Percentiles rank a stretch among this genome's conserved stretches.
phyloP scores from a whole-genome alignment of 768 basidiomycete genomes.

The Rhizopogon vinicolor region DNA sequence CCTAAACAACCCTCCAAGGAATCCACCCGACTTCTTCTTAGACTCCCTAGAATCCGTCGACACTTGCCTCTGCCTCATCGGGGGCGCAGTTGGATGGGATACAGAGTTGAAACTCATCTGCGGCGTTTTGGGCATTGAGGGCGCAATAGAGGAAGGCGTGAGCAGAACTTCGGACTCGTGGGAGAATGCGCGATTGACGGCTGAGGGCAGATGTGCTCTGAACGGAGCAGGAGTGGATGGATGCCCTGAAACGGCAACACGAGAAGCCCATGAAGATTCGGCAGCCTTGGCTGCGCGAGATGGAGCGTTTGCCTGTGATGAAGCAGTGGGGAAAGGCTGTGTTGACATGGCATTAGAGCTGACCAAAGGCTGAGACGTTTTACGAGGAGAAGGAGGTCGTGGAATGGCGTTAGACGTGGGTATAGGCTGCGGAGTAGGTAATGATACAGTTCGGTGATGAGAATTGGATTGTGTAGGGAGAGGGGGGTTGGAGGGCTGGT shows the following conservation, averaged over 20 bases:
- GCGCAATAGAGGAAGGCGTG: constrained; percentile 64
- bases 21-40: constrained; percentile 24
- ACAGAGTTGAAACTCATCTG: not conserved
- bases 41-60: constrained; percentile 30
- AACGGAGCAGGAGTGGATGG: constrained; percentile 25
- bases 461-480: constrained; percentile 14
- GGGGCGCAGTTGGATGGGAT: constrained; percentile 8
- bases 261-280: constrained; percentile 12
- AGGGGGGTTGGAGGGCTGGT: constrained; percentile 16
- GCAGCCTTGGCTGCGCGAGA: not conserved
- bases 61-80: constrained; percentile 17
- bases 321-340: constrained; percentile 25
- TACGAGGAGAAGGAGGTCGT: constrained; percentile 24
- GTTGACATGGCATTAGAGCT: constrained; percentile 16
- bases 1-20: constrained; percentile 25
- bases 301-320: constrained; percentile 3
- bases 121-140: constrained; percentile 36
- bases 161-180: constrained; percentile 51
- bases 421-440: constrained; percentile 23
- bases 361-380: constrained; percentile 22
- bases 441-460: constrained; percentile 34
- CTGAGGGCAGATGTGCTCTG: constrained; percentile 17
- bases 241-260: constrained; percentile 27
- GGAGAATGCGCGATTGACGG: constrained; percentile 32
- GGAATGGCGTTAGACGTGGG: constrained; percentile 3